Evolutionary conservation across 768 basidiomycete genomes (phyloP), one percentile per base, ranked within the genome.

Genomic region (Chalciporus pseudorubinellus): DNA sequence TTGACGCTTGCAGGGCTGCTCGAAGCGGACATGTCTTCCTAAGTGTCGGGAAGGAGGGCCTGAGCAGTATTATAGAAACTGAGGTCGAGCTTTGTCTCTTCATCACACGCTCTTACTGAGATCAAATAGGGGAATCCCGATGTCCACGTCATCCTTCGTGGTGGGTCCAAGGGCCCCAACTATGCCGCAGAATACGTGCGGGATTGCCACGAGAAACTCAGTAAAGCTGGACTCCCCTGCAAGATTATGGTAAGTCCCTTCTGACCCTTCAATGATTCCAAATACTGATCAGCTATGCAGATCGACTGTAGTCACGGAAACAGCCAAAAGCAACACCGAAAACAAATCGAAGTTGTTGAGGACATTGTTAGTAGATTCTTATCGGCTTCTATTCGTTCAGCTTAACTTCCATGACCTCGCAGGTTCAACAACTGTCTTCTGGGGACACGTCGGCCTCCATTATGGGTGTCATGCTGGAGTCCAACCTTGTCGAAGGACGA

Each of bases 221-320:
- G 68, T 31, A 98, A 95, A 70, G 89, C 92, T 8, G 85, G 83
- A 7, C 74, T 97, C 33, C 62, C 82, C 11, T 80, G 81, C 56
- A 92, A 86, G 66, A 79, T 99, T 56, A 98, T 98, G 95, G 92
- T 93, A 59, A 48, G 75, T 55, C 50, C 34, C 50, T 1, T 39
- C 52, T 20, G 39, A 38, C 48, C 28, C 33, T 46, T 9, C 31
- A 31, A 41, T 44, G 20, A 13, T 39, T 24, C 9, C 21, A 14
- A 45, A 39, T 26, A 19, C 38, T 47, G 12, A 48, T 40, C 33
- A 19, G 10, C 29, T 21, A 43, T 57, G 26, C 64, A 95, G 94
- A 85, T 97, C 57, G 92, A 95, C 70, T 95, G 95, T 78, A 95
- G 92, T 60, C 95, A 98, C 66, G 94, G 95, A 53, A 98, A 98